phyloP scores from a whole-genome alignment of 495 filamentous ascomycete genomes.

The Ramalina intermedia region DNA sequence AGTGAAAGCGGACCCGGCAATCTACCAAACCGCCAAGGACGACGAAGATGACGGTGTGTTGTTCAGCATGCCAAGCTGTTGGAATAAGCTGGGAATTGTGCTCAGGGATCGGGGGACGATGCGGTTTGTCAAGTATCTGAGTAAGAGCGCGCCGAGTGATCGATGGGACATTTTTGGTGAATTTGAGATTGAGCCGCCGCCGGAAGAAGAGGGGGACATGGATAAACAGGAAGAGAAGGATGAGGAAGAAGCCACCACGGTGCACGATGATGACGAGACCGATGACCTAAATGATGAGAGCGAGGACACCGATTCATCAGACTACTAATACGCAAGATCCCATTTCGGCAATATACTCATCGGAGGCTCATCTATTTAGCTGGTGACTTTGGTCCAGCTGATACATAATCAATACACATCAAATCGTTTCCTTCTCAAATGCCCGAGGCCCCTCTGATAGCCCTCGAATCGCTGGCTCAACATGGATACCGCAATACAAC shows the following conservation, averaged over 20 bases:
- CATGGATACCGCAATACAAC: too few species aligned
- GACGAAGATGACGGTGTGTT: constrained; percentile 85
- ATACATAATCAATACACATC: too few species aligned
- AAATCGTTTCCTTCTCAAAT: too few species aligned
- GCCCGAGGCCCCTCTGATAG: too few species aligned
- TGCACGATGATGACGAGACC: constrained; percentile 1
- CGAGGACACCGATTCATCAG: background rate
- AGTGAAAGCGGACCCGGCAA: constrained; percentile 51
- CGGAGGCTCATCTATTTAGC: too few species aligned
- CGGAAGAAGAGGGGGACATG: constrained; percentile 22
- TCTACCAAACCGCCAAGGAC: constrained; percentile 57
- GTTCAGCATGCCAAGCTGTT: constrained; percentile 73
- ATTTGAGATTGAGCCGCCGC: constrained; percentile 26
- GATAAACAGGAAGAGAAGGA: constrained; percentile 25
- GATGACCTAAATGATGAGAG: background rate
- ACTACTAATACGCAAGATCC: background rate
- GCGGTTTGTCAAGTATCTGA: constrained; percentile 94
- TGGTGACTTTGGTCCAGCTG: too few species aligned
- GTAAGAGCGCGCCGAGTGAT: constrained; percentile 65
- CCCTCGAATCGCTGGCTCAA: too few species aligned
- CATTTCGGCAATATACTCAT: too few species aligned
- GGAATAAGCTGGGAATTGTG: constrained; percentile 84
- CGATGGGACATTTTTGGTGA: constrained; percentile 80
- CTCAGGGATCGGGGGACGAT: constrained; percentile 74
- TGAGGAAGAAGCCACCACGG: constrained; percentile 13